Conservation (phyloP, 2,329 filamentous ascomycete species). For the Phialophora tarda region DNA sequence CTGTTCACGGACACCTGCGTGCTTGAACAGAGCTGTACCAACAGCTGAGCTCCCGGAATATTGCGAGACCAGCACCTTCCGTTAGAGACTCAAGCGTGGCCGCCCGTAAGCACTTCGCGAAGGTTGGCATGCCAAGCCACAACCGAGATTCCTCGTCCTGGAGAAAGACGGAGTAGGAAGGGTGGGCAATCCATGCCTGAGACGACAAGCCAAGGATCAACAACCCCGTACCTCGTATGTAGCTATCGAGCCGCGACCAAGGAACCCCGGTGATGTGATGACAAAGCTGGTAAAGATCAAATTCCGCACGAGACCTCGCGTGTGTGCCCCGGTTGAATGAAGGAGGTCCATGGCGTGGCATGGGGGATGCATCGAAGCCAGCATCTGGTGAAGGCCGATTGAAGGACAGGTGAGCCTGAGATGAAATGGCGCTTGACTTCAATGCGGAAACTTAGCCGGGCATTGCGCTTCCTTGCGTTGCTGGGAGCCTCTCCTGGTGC, state of each 20-base stretch:
- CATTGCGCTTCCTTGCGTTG: background rate
- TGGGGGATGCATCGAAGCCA: background rate
- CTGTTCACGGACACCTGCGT: background rate
- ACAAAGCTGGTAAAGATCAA: background rate
- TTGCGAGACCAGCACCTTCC: background rate
- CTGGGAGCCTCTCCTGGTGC: background rate
- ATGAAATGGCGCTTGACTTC: background rate
- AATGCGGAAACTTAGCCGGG: background rate
- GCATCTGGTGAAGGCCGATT: background rate
- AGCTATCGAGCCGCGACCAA: background rate
- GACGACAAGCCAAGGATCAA: background rate
- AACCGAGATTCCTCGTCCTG: background rate
- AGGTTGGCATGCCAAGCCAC: background rate
- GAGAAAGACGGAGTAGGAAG: background rate
- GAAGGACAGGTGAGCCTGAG: background rate
- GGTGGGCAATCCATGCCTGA: background rate
- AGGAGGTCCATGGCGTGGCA: background rate
- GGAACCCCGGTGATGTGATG: background rate
- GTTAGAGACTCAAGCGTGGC: background rate
- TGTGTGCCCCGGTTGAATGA: background rate
- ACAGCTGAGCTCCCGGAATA: background rate
- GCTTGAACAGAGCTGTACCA: background rate
- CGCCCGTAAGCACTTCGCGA: background rate
- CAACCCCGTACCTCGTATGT: background rate
- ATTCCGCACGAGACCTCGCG: background rate